phyloP scores from a whole-genome alignment of 805 yeast genomes.

The Kodamaea kaohsiungensis region DNA sequence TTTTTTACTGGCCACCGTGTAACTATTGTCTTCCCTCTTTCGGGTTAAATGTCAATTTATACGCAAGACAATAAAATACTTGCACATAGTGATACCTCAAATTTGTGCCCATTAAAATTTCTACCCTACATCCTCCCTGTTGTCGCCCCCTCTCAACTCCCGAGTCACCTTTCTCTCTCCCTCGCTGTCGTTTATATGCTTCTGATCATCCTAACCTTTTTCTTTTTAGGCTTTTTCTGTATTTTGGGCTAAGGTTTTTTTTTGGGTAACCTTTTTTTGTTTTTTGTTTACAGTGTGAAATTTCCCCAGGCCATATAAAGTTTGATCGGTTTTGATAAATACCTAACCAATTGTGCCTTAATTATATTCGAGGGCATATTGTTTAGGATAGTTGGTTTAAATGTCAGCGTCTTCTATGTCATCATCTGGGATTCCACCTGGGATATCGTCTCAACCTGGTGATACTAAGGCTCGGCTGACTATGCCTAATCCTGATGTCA shows the following conservation, averaged over 20 bases:
- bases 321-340: neutral
- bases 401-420: neutral
- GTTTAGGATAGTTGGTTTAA: neutral
- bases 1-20: neutral
- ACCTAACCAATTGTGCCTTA: neutral
- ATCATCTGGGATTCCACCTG: neutral
- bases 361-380: neutral
- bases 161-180: neutral
- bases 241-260: neutral
- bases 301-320: neutral
- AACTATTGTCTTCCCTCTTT: neutral
- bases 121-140: neutral
- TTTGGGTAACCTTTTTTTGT: conserved; percentile 1
- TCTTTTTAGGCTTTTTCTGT: neutral
- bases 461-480: neutral
- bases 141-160: neutral
- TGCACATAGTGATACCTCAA: neutral
- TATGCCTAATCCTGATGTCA: conserved; percentile 12
- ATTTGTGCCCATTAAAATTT: neutral
- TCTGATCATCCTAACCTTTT: neutral
- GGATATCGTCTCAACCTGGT: neutral
- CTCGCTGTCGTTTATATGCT: neutral
- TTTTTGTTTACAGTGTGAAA: neutral
- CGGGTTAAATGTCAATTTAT: neutral
- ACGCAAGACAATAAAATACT: neutral